These are phyloP conservation scores for Naganishia sp. DNA, from an alignment of 1,284 basidiomycete species.

Conservation along the genomic window DNA sequence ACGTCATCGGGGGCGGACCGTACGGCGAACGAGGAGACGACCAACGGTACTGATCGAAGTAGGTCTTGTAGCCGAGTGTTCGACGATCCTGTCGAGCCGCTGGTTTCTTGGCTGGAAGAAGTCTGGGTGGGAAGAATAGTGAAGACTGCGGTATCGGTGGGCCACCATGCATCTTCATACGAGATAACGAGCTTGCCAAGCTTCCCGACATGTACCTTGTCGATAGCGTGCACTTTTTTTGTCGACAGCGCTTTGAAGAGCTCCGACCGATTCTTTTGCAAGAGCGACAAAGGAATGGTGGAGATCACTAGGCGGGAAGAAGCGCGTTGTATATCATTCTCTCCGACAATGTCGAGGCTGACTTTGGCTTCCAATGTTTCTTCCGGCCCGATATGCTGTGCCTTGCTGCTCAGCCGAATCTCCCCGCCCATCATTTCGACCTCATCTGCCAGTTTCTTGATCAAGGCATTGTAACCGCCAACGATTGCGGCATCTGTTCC, in stretches of 20 bases:
- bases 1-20: conserved; percentile 40
- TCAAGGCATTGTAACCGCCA: conserved; percentile 57
- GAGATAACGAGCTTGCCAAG: conserved; percentile 57
- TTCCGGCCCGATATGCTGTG: conserved; percentile 37
- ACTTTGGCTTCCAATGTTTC: neutral
- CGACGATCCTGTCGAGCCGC: neutral
- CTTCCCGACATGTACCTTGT: conserved; percentile 53
- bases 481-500: conserved; percentile 58
- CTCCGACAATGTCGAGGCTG: conserved; percentile 3
- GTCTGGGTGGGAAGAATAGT: conserved; percentile 50
- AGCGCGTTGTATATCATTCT: conserved; percentile 35
- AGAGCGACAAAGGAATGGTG: conserved; percentile 56
- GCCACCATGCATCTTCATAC: conserved; percentile 58
- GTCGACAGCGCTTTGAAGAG: conserved; percentile 52
- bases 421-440: conserved; percentile 49
- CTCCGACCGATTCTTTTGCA: conserved; percentile 43
- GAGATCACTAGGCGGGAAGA: conserved; percentile 47
- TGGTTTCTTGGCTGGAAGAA: conserved; percentile 2
- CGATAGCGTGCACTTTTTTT: conserved; percentile 43
- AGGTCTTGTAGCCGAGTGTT: conserved; percentile 40
- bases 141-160: conserved; percentile 51
- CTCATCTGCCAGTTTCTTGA: conserved; percentile 49
- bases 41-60: conserved; percentile 49
- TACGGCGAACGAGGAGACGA: conserved; percentile 50
- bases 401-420: conserved; percentile 46